Evolutionary conservation across 2,329 filamentous ascomycete genomes (phyloP), one percentile per base, ranked within the genome.

Genomic region (Hymenoscyphus albidus): DNA sequence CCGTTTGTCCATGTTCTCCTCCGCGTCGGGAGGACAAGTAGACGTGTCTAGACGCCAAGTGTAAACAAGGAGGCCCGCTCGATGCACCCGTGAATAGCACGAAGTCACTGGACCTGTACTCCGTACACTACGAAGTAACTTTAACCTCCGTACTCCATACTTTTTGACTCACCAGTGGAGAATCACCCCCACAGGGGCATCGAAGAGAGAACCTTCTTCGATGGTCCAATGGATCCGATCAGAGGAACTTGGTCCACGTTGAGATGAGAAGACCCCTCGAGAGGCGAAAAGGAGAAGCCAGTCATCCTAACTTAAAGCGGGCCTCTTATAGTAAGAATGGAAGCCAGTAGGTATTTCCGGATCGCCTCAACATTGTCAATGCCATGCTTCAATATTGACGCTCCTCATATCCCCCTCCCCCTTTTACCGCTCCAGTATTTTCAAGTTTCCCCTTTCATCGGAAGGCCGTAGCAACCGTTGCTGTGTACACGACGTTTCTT

Each of bases 401-500:
- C 44, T 27, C 31, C 4, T 38, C 55, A 27, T 27, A 27, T 27
- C 27, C 27, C 27, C 27, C 27, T 27, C 27, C 27, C 27, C 27
- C 27, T 27, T 27, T 27, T 27, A 3, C 27, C 27, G 27, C 27
- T 32, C 12, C 35, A 2, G n/a, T 57, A 22, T 38, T 35, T 18
- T 13, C 13, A 35, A n/a, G 1, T 32, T 57, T 35, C 14, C 27
- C 14, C 27, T 57, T 32, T 57, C 27, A 57, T 35, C 27, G 27
- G 27, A 27, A 27, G 27, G 2, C 32, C 35, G 16, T 27, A 59
- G 40, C 40, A 51, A 63, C 55, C 22, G 62, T 64, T 64, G 62
- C 62, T 64, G 48, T 40, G 62, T 18, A 18, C 32, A 51, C n/a
- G 59, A 62, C 12, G 27, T 27, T 27, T 3, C 2, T 38, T 35